Percentiles rank a stretch among this genome's conserved stretches.
Conservation (phyloP, 2,329 filamentous ascomycete species). For the Ophiostoma ips region DNA sequence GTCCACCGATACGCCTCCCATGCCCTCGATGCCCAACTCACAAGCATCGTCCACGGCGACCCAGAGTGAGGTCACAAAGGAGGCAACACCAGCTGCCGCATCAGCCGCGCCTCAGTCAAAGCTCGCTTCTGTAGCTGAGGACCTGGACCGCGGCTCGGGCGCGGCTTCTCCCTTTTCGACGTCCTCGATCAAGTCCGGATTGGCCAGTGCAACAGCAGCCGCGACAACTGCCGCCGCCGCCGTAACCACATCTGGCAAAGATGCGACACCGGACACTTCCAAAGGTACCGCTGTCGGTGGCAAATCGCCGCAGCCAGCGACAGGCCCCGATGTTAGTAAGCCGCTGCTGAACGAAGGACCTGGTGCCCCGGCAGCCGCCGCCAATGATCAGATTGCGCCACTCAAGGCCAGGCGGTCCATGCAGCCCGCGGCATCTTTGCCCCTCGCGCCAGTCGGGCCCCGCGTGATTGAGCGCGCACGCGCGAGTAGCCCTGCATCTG, state of each 20-base stretch:
- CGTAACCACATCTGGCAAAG: background rate
- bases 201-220: constrained; percentile 5
- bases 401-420: constrained; percentile 28
- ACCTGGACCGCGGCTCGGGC: background rate
- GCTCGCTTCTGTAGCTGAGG: background rate
- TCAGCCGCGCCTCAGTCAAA: background rate
- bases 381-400: constrained; percentile 24
- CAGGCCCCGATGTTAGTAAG: background rate
- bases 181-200: constrained; percentile 1
- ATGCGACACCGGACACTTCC: background rate
- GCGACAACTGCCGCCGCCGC: constrained; percentile 5
- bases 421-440: constrained; percentile 17
- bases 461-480: constrained; percentile 26
- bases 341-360: background rate
- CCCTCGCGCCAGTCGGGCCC: background rate
- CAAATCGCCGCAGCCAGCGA: background rate
- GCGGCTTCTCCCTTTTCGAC: constrained; percentile 5
- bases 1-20: constrained; percentile 15
- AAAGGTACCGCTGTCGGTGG: background rate
- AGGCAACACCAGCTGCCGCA: background rate
- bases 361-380: background rate
- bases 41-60: background rate
- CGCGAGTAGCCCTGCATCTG: constrained; percentile 34
- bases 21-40: constrained; percentile 14
- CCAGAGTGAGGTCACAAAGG: background rate